These are phyloP conservation scores for Amylostereum chailletii DNA, from an alignment of 1,284 basidiomycete species.

Conservation along the genomic window DNA sequence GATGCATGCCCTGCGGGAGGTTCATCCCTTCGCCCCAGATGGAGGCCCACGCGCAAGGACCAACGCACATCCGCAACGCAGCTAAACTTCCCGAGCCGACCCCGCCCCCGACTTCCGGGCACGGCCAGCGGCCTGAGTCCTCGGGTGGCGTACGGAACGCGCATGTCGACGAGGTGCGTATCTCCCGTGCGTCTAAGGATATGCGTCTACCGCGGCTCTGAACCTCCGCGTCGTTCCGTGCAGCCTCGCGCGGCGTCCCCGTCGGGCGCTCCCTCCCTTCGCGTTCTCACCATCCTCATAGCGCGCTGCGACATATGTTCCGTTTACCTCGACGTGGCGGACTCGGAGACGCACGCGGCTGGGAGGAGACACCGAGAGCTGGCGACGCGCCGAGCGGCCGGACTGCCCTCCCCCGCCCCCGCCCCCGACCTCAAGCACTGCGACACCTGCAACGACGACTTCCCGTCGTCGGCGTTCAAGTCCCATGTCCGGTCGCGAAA, in stretches of 20 bases:
- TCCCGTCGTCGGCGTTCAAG: neutral
- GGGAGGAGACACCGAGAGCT: neutral
- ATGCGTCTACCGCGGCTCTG: too few species aligned
- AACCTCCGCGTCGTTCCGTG: too few species aligned
- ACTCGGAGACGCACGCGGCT: neutral
- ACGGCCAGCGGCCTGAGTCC: too few species aligned
- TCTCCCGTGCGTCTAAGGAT: too few species aligned
- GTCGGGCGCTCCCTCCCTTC: too few species aligned
- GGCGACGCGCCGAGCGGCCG: too few species aligned
- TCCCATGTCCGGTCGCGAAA: neutral
- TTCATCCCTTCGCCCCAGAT: conserved; percentile 2
- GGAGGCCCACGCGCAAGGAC: neutral
- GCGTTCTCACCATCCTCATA: too few species aligned
- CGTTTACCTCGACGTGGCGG: neutral
- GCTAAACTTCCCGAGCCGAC: neutral
- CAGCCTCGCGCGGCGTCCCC: neutral
- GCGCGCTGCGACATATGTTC: neutral
- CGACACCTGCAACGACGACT: neutral
- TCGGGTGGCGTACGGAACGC: too few species aligned
- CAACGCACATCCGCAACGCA: conserved; percentile 2
- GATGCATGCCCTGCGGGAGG: conserved; percentile 5
- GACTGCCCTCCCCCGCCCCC: too few species aligned
- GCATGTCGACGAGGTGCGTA: too few species aligned
- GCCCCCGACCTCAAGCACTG: too few species aligned
- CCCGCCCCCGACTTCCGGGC: too few species aligned